Base-by-base conservation (phyloP, 495 filamentous ascomycete genomes). In the Saxispiralis lemnorum region DNA sequence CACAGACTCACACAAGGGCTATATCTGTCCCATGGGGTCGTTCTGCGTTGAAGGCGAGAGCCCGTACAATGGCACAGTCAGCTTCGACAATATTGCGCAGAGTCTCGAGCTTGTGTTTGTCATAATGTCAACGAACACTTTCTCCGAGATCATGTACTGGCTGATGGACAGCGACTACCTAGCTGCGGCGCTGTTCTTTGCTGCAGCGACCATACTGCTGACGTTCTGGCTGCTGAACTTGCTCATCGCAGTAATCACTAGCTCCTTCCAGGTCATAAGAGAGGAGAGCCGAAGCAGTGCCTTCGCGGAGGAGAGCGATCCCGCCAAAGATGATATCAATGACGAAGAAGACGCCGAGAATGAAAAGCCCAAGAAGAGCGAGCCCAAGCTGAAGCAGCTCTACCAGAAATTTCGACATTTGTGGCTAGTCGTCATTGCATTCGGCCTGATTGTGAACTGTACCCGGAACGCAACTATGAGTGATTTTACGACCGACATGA, bases 71-170 rank as follows among this genome's bases (percentile, higher is more conserved):
- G 76, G 75, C 36, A 96, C 89, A 2, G 69, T 94, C 53, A 88
- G 80, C 60, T 99, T 95, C 56, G 88, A 99, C 58, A 89, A 96
- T 54, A 92, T 96, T 28, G 55, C 85, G 7, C 75, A 93, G 41
- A 93, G 86, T 1, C 61, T 95, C 21, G 84, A 96, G 62, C 62
- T 95, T 36, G 88, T 99, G n/a, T 99, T 99, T 59, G 85, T 99
- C 31, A 76, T 96, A 51, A 95, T 99, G 84, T 93, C 81, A 51
- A 83, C 84, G 13, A 99, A 99, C 61, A 96, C 89, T 0, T 96
- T 87, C 57, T 79, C 86, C 1, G 85, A 95, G 55, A 61, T 99
- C 24, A 79, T 99, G 58, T 96, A 99, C 56, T 83, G 82, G 51
- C 84, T 84, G 13, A 83, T 79, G 24, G 75, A 93, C 56, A 92